Evolutionary conservation across 2,329 filamentous ascomycete genomes (phyloP), one percentile per base, ranked within the genome.

Genomic region (Colletotrichum agaves): DNA sequence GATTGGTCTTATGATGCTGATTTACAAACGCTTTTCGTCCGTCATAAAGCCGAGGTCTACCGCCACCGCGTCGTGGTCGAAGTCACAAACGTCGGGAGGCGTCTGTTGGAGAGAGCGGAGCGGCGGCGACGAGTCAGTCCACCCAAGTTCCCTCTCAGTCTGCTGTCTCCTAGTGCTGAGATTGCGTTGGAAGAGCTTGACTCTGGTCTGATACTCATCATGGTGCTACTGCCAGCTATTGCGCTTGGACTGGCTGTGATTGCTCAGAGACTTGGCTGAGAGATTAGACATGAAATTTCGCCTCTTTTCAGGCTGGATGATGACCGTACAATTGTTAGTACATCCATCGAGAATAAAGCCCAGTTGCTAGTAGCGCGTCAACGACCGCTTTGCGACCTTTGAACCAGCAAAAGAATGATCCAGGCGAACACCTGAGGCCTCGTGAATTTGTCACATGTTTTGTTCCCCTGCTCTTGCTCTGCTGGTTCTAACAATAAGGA

Each of bases 1-100:
- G 73, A 75, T 15, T 79, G 77, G 75, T 72, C 73, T 4, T 73
- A 74, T 7, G 72, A 77, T 37, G 58, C 66, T 2, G 71, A 65
- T 1, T 65, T 72, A 41, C 76, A 79, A 70, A 79, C 78, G 2
- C 58, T 79, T 1, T 73, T 74, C 3, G 71, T 77, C 11, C 66
- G 64, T 3, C 74, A 76, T 11, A 49, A 56, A 12, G 31, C 61
- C 0, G 55, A 61, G 35, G 46, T 61, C 5, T 61, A 61, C 58
- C 58, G 58, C 2, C 70, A 73, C 17, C 72, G 74, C 17, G 21
- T 78, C 10, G 58, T 71, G 3, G 66, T 78, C 5, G 67, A 72
- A 44, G 74, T 78, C 5, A 53, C 69, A 8, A 70, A 74, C 2
- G 55, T 73, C 1, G 58, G 70, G 7, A 41, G 70, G 49, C 77